phyloP scores from a whole-genome alignment of 2,329 filamentous ascomycete genomes.

The Boeremia exigua region DNA sequence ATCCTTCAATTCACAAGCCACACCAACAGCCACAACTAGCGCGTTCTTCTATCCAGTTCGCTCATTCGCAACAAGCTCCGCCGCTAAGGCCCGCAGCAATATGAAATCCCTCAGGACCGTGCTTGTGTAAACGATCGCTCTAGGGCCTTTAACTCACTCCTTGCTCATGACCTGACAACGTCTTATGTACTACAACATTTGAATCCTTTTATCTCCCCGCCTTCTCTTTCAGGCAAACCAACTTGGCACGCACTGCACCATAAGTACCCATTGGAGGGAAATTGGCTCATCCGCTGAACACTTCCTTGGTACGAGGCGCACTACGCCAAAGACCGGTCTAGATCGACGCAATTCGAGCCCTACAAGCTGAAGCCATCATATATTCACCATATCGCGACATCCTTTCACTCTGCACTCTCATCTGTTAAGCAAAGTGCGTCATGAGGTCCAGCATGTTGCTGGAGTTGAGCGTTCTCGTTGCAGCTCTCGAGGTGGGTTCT shows the following conservation, averaged over 20 bases:
- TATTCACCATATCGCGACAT: not conserved
- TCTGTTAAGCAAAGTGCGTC: not conserved
- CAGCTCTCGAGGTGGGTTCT: not conserved
- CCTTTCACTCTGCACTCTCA: not conserved
- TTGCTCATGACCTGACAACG: not conserved
- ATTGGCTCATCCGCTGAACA: not conserved
- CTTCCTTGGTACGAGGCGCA: conserved; percentile 5
- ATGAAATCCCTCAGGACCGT: not conserved
- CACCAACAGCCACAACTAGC: conserved; percentile 6
- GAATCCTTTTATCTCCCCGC: not conserved
- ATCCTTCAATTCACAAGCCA: not conserved
- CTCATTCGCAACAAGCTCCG: conserved; percentile 1
- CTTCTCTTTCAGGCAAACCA: not conserved
- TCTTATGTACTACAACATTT: not conserved
- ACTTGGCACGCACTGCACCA: not conserved
- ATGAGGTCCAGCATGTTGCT: not conserved
- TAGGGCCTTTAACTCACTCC: conserved; percentile 12
- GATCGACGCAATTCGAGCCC: conserved; percentile 9
- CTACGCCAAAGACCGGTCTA: conserved; percentile 13
- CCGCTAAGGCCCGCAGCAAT: not conserved
- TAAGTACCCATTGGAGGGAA: conserved; percentile 4
- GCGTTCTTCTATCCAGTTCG: conserved; percentile 1
- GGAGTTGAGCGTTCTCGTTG: not conserved
- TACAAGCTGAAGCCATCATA: conserved; percentile 1
- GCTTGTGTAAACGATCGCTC: conserved; percentile 12